A percentile compares a stretch with the other conserved stretches of the same genome.
phyloP scores from a whole-genome alignment of 768 basidiomycete species.

The Boletus rubropictus region DNA sequence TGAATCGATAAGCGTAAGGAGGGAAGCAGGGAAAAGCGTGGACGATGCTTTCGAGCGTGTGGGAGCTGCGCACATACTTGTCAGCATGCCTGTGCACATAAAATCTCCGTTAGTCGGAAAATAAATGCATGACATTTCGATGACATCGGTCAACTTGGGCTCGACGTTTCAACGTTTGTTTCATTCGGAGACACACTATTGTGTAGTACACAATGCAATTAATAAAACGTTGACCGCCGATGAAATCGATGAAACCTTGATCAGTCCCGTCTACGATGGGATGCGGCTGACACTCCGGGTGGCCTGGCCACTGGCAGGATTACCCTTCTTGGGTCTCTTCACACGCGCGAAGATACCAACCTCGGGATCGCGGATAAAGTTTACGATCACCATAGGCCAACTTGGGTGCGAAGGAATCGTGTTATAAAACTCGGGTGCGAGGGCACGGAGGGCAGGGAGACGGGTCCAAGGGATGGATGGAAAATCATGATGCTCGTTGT shows the following conservation, averaged over 20 bases:
- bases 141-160: background rate
- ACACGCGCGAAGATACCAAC: slow-evolving; percentile 87
- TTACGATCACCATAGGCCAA: slow-evolving; percentile 92
- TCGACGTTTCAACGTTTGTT: background rate
- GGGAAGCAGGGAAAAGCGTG: slow-evolving; percentile 13
- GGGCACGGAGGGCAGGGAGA: slow-evolving; percentile 69
- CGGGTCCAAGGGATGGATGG: slow-evolving; percentile 95
- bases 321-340: slow-evolving; percentile 56
- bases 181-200: slow-evolving; percentile 4
- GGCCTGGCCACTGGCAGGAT: slow-evolving; percentile 14
- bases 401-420: slow-evolving; percentile 79
- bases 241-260: background rate
- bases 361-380: slow-evolving; percentile 87
- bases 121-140: slow-evolving; percentile 7
- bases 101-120: slow-evolving; percentile 7
- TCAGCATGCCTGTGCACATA: slow-evolving; percentile 7
- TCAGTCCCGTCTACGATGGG: slow-evolving; percentile 17
- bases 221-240: too few relatives aligned
- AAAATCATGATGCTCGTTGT: slow-evolving; percentile 99
- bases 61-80: slow-evolving; percentile 14
- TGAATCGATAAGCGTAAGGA: slow-evolving; percentile 17
- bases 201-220: slow-evolving; percentile 18
- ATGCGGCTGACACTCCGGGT: slow-evolving; percentile 9
- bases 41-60: slow-evolving; percentile 9
- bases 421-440: slow-evolving; percentile 93